Evolutionary conservation across 208 protist species (phyloP).

Genomic region (Crithidia fasciculata): DNA sequence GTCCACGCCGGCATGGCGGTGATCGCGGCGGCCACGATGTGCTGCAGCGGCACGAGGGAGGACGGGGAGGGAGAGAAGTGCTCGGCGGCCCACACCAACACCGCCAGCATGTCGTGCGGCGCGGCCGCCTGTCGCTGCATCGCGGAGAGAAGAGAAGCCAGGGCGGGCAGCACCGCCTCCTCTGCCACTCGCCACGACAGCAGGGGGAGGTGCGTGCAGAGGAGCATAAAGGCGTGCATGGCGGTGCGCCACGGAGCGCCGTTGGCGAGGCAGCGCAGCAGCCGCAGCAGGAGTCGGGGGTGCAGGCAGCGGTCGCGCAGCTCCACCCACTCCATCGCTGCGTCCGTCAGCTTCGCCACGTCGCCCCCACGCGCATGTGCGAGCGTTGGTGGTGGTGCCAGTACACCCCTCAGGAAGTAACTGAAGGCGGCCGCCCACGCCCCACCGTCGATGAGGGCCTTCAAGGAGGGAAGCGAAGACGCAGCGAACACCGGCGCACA

Average conservation of each 20-base stretch:
- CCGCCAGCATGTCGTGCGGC: constrained; percentile 33
- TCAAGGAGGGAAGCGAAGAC: not conserved
- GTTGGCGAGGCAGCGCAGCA: constrained; percentile 27
- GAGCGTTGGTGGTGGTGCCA: not conserved
- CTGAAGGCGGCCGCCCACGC: constrained; percentile 36
- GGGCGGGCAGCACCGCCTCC: not conserved
- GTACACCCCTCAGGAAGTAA: constrained; percentile 12
- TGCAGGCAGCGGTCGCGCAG: constrained; percentile 26
- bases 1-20: constrained; percentile 9
- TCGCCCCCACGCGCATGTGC: constrained; percentile 2
- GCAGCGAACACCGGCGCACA: too few relatives aligned
- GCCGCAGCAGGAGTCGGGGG: constrained; percentile 12
- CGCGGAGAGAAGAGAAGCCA: constrained; percentile 20
- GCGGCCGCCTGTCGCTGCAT: constrained; percentile 35
- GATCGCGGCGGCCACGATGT: constrained; percentile 16
- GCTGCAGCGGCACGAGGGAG: constrained; percentile 7
- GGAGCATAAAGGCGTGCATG: constrained; percentile 33
- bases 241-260: constrained; percentile 38
- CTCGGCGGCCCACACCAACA: constrained; percentile 16
- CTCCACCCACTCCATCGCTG: constrained; percentile 13
- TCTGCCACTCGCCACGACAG: constrained; percentile 12
- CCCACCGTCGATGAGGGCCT: constrained; percentile 20
- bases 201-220: constrained; percentile 23
- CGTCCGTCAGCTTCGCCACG: not conserved
- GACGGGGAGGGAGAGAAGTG: constrained; percentile 18